Percentiles rank a stretch among this genome's conserved stretches.
These are phyloP conservation scores for Aspergillus cejpii DNA, from an alignment of 2,329 filamentous ascomycete genomes.

Conservation along the genomic window DNA sequence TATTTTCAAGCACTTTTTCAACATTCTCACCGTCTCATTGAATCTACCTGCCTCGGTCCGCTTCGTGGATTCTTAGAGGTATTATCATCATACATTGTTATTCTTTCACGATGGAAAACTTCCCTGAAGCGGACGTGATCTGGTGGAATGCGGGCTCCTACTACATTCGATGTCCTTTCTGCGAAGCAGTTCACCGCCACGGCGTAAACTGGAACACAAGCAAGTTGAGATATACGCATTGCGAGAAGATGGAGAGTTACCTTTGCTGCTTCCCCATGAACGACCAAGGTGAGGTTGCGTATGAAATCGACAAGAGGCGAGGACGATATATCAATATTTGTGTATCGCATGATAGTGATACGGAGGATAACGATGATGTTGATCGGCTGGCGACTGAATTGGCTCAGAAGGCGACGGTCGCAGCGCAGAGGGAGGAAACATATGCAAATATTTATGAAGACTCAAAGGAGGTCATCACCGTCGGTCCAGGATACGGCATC, in stretches of 20 bases:
- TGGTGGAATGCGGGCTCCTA: slow-evolving; percentile 4
- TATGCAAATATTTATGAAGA: no score
- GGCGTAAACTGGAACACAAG: neutral
- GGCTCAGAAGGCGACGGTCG: no score
- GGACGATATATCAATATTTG: slow-evolving; percentile 9
- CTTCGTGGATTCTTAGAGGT: no score
- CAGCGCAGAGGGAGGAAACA: no score
- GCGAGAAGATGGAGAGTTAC: slow-evolving; percentile 3
- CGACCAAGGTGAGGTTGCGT: slow-evolving; percentile 4
- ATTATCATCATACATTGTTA: no score
- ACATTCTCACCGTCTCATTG: no score
- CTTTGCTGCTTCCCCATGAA: slow-evolving; percentile 9
- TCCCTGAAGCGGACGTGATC: slow-evolving; percentile 7
- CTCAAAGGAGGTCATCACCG: no score
- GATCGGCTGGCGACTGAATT: no score
- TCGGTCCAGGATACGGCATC: no score
- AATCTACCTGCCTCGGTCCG: no score
- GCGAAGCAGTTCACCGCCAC: slow-evolving; percentile 7
- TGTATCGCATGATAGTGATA: slow-evolving; percentile 2
- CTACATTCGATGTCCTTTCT: slow-evolving; percentile 9
- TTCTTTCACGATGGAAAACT: neutral
- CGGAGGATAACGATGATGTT: slow-evolving; percentile 2
- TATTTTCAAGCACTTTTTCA: no score
- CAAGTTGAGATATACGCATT: slow-evolving; percentile 5
- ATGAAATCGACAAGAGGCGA: slow-evolving; percentile 12